Evolutionary conservation across 352 stramenopile species (phyloP).

Genomic region (Phytophthora syringae): DNA sequence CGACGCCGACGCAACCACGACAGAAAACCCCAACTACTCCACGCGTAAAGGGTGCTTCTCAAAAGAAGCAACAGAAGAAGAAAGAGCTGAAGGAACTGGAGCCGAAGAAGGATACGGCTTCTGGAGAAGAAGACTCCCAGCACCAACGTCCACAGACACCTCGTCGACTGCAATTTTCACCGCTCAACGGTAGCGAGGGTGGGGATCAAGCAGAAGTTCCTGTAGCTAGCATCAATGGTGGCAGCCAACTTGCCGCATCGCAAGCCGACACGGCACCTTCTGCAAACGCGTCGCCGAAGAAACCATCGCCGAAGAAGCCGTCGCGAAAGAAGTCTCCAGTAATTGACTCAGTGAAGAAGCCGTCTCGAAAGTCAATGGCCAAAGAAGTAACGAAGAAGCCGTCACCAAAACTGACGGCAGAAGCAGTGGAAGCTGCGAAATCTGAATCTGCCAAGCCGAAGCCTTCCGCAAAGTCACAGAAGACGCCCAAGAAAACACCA

Average conservation of each 20-base stretch:
- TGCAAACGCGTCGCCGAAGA: background rate
- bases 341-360: background rate
- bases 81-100: constrained; percentile 12
- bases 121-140: constrained; percentile 13
- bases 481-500: constrained; percentile 1
- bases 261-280: background rate
- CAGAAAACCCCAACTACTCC: constrained; percentile 20
- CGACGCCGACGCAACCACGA: constrained; percentile 20
- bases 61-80: constrained; percentile 21
- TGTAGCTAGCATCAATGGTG: constrained; percentile 6
- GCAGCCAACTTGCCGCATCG: background rate
- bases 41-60: constrained; percentile 8
- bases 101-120: background rate
- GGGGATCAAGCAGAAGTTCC: constrained; percentile 7
- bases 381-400: background rate
- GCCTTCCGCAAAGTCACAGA: background rate
- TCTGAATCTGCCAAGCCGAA: background rate
- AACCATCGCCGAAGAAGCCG: background rate
- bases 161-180: constrained; percentile 30
- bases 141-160: constrained; percentile 25
- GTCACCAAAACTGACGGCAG: background rate
- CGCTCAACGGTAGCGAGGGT: constrained; percentile 18
- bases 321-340: background rate
- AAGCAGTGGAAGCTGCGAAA: background rate
- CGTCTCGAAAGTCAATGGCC: background rate